Conservation (phyloP, 2,329 filamentous ascomycete genomes). For the Neonectria sp. region DNA sequence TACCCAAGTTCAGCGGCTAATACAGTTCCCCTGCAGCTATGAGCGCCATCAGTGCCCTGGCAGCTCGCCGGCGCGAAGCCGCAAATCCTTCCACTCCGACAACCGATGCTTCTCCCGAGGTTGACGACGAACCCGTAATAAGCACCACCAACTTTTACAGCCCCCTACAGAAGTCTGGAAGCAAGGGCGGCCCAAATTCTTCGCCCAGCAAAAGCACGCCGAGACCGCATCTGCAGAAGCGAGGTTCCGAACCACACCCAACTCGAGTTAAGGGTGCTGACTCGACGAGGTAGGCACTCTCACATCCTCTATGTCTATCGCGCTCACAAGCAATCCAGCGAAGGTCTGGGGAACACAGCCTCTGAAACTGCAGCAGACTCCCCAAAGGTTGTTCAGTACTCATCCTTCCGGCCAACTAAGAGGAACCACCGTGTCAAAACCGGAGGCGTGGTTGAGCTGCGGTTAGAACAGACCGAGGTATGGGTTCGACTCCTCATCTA, state of each 20-base stretch:
- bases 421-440: conserved; percentile 59
- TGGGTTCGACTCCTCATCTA: conserved; percentile 5
- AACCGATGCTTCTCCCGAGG: conserved; percentile 28
- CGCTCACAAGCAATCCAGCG: conserved; percentile 29
- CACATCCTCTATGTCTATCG: neutral
- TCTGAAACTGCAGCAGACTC: conserved; percentile 19
- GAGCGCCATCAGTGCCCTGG: conserved; percentile 57
- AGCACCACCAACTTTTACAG: conserved; percentile 50
- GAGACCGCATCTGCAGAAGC: conserved; percentile 31
- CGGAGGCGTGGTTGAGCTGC: conserved; percentile 59
- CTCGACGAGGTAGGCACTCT: conserved; percentile 34
- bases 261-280: conserved; percentile 25
- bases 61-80: conserved; percentile 52
- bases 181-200: conserved; percentile 22
- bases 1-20: conserved; percentile 1
- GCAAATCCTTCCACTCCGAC: conserved; percentile 30
- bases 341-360: neutral
- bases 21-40: conserved; percentile 36
- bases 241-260: conserved; percentile 29
- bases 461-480: conserved; percentile 66
- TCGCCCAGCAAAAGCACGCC: conserved; percentile 38
- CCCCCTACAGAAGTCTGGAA: conserved; percentile 42
- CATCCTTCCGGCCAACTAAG: conserved; percentile 63
- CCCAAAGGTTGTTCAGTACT: conserved; percentile 53
- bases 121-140: conserved; percentile 38